phyloP scores from a whole-genome alignment of 768 basidiomycete species.

The Ramaria rubella region DNA sequence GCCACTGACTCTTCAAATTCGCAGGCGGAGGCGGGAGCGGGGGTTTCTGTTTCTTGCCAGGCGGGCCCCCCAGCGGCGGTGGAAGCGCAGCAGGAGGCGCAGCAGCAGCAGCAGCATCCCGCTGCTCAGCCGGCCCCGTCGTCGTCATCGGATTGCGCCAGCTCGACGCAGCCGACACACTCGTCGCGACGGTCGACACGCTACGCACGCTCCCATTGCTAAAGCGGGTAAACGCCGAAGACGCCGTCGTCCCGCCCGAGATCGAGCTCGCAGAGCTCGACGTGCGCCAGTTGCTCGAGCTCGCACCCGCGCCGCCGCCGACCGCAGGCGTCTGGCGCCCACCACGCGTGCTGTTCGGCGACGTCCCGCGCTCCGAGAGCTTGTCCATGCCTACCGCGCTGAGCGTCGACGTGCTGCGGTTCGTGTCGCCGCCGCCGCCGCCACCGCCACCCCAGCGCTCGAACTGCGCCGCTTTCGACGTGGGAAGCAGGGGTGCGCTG shows the following conservation, averaged over 20 bases:
- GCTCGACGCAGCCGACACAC: constrained; percentile 58
- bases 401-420: not conserved
- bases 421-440: constrained; percentile 35
- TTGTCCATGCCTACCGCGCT: not conserved
- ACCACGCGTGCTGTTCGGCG: constrained; percentile 56
- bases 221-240: constrained; percentile 71
- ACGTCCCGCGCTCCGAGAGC: constrained; percentile 36
- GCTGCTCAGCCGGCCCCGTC: too few relatives aligned
- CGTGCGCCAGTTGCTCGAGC: constrained; percentile 18
- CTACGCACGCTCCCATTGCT: constrained; percentile 62
- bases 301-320: constrained; percentile 28
- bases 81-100: not conserved
- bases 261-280: constrained; percentile 55
- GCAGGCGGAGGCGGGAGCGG: constrained; percentile 25
- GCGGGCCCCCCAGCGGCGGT: not conserved
- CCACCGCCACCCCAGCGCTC: too few relatives aligned
- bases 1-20: constrained; percentile 74
- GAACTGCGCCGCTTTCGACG: not conserved
- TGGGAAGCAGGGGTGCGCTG: not conserved
- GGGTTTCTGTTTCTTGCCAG: constrained; percentile 14
- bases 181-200: constrained; percentile 75
- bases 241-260: constrained; percentile 59
- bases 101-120: not conserved
- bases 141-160: constrained; percentile 40
- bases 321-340: constrained; percentile 23